A percentile compares a stretch with the other conserved stretches of the same genome.
Conservation (phyloP, 2,329 filamentous ascomycete species). For the Aspergillus bombycis region DNA sequence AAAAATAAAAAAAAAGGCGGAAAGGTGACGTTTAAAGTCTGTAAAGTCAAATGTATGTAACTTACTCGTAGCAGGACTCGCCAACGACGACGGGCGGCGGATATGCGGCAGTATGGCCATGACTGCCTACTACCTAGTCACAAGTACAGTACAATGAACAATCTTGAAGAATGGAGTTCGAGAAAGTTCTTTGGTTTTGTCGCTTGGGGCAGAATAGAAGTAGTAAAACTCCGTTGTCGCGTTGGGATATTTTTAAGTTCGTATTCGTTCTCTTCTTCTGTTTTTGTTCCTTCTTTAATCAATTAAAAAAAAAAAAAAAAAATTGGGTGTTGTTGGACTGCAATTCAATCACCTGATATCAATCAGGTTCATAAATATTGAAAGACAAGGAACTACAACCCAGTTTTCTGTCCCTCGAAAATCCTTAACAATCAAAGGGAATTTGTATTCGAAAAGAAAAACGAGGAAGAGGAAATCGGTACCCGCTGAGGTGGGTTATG, state of each 20-base stretch:
- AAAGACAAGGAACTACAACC: not conserved
- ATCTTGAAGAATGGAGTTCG: not conserved
- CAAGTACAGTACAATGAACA: not conserved
- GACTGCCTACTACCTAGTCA: constrained; percentile 12
- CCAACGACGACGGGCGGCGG: constrained; percentile 39
- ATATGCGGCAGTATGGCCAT: constrained; percentile 41
- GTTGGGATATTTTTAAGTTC: not conserved
- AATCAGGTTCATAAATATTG: not conserved
- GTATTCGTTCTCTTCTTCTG: constrained; percentile 6
- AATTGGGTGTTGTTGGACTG: not conserved
- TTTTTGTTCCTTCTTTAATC: not conserved
- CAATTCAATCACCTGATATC: constrained; percentile 1
- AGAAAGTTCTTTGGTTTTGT: not conserved
- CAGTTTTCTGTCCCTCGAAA: not conserved
- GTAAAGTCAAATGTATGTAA: constrained; percentile 6
- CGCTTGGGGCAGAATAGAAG: not conserved
- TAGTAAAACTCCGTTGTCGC: not conserved
- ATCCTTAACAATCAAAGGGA: not conserved
- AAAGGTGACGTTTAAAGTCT: not conserved
- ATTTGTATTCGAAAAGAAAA: not conserved
- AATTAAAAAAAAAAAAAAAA: not conserved
- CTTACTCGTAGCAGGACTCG: constrained; percentile 36
- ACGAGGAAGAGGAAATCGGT: not conserved
- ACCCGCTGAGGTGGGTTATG: not conserved
- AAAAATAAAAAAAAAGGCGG: constrained; percentile 6